Percentiles rank a stretch among this genome's conserved stretches.
Conservation (phyloP, 345 rosid species). For the Eutrema yunnanense region DNA sequence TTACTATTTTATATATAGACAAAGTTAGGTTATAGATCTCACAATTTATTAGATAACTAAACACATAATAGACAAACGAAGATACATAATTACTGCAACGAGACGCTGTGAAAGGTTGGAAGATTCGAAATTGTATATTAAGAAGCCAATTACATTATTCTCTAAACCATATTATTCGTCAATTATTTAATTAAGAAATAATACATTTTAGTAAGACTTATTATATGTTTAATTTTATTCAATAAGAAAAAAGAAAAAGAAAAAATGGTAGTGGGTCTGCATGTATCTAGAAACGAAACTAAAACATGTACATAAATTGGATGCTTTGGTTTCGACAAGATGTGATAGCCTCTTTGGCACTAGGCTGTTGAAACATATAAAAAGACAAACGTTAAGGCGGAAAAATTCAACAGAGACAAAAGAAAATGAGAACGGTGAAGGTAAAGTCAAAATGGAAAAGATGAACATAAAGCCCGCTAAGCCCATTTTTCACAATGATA, state of each 20-base stretch:
- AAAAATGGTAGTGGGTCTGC: background rate
- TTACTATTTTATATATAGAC: background rate
- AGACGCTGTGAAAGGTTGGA: background rate
- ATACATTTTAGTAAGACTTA: background rate
- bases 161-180: background rate
- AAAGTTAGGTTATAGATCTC: background rate
- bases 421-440: background rate
- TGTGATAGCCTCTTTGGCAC: conserved; percentile 19
- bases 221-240: too few relatives aligned
- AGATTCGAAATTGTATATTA: background rate
- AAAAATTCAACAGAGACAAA: background rate
- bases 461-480: background rate
- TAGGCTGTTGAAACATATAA: background rate
- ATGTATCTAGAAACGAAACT: background rate
- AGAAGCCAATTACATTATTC: background rate
- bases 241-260: background rate
- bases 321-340: background rate
- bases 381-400: background rate
- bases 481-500: too few relatives aligned
- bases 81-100: background rate
- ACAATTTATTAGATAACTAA: background rate
- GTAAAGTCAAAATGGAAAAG: background rate
- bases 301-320: background rate
- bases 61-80: too few relatives aligned
- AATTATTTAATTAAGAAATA: background rate